Evolutionary conservation across 2,329 filamentous ascomycete genomes (phyloP).

Genomic region (Alternaria gansuensis): DNA sequence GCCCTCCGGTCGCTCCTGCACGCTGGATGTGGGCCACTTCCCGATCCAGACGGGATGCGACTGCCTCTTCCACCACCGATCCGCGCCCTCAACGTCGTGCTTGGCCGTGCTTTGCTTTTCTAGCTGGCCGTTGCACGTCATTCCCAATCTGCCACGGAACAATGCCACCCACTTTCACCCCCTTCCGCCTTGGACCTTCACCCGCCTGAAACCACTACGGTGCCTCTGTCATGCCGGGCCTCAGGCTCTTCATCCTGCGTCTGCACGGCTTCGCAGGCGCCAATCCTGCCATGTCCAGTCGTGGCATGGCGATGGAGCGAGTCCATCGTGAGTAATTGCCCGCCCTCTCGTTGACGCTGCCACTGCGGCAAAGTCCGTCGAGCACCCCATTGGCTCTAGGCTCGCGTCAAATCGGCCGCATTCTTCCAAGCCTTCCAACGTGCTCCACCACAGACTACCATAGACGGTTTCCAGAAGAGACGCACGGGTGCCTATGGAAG

Average conservation of each 20-base stretch:
- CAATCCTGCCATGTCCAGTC: conserved; percentile 6
- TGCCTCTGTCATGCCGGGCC: conserved; percentile 30
- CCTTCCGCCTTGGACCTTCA: background rate
- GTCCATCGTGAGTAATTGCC: conserved; percentile 7
- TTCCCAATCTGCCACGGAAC: conserved; percentile 18
- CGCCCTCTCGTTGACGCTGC: conserved; percentile 13
- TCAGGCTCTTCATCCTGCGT: conserved; percentile 25
- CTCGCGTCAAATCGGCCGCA: conserved; percentile 21
- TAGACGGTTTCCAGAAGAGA: conserved; percentile 33
- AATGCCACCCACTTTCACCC: background rate
- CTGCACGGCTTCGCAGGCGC: conserved; percentile 11
- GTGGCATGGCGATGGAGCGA: conserved; percentile 19
- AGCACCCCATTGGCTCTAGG: conserved; percentile 18
- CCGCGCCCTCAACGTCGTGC: conserved; percentile 4
- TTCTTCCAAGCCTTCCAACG: conserved; percentile 7
- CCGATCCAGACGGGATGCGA: conserved; percentile 21
- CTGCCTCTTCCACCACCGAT: conserved; percentile 12
- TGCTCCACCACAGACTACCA: conserved; percentile 19
- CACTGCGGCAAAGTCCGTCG: conserved; percentile 19
- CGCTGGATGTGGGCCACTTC: conserved; percentile 15
- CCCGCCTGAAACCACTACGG: background rate
- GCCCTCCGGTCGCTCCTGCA: conserved; percentile 13
- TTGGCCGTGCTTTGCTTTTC: background rate
- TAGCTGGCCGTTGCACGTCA: conserved; percentile 22
- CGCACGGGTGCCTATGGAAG: conserved; percentile 29